These are phyloP conservation scores for Polygonum aviculare DNA, from an alignment of 148 eudicot genomes.

Conservation along the genomic window DNA sequence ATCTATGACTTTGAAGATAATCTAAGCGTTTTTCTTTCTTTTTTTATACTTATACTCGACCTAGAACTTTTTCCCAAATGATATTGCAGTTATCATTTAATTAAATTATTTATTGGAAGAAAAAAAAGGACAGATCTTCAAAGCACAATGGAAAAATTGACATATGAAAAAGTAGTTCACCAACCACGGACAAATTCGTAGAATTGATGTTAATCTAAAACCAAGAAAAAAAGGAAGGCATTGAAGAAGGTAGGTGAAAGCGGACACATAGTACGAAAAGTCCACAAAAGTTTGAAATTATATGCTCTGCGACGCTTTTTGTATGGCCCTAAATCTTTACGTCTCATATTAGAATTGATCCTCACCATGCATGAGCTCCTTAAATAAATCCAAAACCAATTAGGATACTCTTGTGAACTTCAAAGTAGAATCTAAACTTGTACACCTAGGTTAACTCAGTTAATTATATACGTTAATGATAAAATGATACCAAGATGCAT, in stretches of 20 bases:
- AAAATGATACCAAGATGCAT: not conserved
- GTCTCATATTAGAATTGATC: not conserved
- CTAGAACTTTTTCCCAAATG: no score
- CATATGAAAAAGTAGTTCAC: not conserved
- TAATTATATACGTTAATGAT: not conserved
- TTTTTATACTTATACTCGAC: no score
- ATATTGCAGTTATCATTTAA: no score
- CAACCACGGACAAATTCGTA: constrained; percentile 5
- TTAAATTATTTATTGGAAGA: no score
- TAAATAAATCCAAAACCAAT: not conserved
- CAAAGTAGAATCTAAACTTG: not conserved
- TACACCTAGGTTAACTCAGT: not conserved
- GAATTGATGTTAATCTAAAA: not conserved
- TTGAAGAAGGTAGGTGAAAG: not conserved
- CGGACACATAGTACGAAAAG: not conserved
- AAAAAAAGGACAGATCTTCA: no score
- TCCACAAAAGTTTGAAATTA: constrained; percentile 1
- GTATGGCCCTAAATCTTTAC: not conserved
- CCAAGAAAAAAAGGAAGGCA: not conserved
- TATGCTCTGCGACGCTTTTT: not conserved
- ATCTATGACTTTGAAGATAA: not conserved
- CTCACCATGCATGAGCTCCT: not conserved
- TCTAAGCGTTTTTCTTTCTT: not conserved
- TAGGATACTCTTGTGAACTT: not conserved
- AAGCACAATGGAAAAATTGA: not conserved